phyloP scores from a whole-genome alignment of 768 basidiomycete genomes.

The Mycena sanguinolenta region DNA sequence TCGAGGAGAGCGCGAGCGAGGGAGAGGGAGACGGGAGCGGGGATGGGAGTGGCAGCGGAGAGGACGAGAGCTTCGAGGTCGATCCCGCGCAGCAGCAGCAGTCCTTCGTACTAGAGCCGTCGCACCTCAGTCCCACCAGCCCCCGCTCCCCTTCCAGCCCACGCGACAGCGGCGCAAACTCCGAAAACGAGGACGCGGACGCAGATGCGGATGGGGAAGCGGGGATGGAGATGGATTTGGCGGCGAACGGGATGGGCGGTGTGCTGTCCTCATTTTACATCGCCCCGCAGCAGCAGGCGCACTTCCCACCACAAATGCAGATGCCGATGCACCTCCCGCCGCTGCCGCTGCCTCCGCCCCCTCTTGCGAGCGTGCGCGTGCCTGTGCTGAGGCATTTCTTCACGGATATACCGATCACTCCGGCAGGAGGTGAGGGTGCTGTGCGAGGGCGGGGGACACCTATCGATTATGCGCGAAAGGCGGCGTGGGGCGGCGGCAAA shows the following conservation, averaged over 20 bases:
- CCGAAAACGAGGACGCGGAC: not conserved
- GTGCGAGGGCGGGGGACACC: constrained; percentile 31
- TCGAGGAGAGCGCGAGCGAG: constrained; percentile 36
- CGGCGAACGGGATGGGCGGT: constrained; percentile 24
- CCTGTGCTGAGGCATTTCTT: constrained; percentile 26
- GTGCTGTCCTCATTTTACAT: constrained; percentile 33
- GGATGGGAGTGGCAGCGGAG: constrained; percentile 11
- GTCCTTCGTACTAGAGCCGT: not conserved
- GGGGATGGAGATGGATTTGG: not conserved
- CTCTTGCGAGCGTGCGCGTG: constrained; percentile 32
- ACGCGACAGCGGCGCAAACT: not conserved
- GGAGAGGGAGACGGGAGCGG: constrained; percentile 13
- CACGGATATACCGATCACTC: constrained; percentile 32
- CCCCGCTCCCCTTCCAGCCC: not conserved
- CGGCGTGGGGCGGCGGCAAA: constrained; percentile 20
- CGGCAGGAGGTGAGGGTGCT: constrained; percentile 5
- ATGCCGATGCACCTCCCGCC: constrained; percentile 1
- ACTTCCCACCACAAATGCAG: not conserved
- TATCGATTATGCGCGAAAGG: constrained; percentile 19
- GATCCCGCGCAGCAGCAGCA: constrained; percentile 17
- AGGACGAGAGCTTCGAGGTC: constrained; percentile 23
- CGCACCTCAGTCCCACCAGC: not conserved
- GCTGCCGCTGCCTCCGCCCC: constrained; percentile 28
- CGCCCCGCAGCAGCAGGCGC: not conserved
- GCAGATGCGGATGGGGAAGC: no score